Evolutionary conservation across 495 filamentous ascomycete species (phyloP).

Genomic region (Annulohypoxylon nitens): DNA sequence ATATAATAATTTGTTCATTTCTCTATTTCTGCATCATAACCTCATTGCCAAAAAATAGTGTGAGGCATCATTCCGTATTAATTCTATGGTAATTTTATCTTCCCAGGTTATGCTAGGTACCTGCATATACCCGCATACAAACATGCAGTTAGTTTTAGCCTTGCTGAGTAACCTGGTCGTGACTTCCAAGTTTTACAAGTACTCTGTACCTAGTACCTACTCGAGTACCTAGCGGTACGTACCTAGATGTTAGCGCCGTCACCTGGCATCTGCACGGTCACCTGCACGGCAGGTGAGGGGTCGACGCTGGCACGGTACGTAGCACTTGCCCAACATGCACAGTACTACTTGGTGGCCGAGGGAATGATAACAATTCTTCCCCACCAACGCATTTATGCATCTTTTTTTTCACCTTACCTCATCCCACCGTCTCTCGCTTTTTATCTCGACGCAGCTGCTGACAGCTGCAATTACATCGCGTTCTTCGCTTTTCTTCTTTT

Average conservation of each 20-base stretch:
- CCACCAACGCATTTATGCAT: background rate
- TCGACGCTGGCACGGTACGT: background rate
- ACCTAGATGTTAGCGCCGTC: background rate
- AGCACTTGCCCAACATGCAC: too few species aligned
- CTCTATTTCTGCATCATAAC: background rate
- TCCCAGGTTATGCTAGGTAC: slow-evolving; percentile 8
- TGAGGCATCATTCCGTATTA: background rate
- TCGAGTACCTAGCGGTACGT: background rate
- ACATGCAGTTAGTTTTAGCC: background rate
- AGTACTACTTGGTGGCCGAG: background rate
- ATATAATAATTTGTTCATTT: background rate
- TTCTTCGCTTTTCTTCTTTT: slow-evolving; percentile 42
- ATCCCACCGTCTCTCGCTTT: background rate
- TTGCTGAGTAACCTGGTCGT: slow-evolving; percentile 4
- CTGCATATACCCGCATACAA: slow-evolving; percentile 12
- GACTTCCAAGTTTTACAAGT: background rate
- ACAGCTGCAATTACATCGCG: slow-evolving; percentile 44
- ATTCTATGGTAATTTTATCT: background rate
- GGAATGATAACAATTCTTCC: background rate
- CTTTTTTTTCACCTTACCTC: background rate
- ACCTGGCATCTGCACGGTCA: background rate
- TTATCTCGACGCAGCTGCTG: slow-evolving; percentile 37
- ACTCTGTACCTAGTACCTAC: too few species aligned
- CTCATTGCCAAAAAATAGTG: background rate
- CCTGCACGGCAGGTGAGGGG: background rate